A percentile compares a stretch with the other conserved stretches of the same genome.
These are phyloP conservation scores for Dictyophora rubrovolvata DNA, from an alignment of 768 basidiomycete species.

Conservation along the genomic window DNA sequence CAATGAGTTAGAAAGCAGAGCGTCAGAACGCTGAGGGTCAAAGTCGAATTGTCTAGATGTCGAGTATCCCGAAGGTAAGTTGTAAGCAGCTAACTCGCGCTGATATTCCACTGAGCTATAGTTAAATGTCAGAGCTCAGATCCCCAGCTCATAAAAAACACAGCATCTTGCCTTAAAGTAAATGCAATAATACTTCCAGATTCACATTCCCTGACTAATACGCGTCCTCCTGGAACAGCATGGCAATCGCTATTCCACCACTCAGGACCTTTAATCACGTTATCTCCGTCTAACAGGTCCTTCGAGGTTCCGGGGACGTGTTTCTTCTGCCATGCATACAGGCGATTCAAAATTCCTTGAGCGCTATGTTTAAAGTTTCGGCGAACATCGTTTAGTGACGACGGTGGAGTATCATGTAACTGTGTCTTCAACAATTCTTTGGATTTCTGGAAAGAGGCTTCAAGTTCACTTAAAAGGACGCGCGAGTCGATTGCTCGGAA, in stretches of 20 bases:
- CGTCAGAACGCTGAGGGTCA: not conserved
- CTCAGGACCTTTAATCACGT: slow-evolving; percentile 37
- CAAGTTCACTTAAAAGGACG: slow-evolving; percentile 36
- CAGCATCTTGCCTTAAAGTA: slow-evolving; percentile 46
- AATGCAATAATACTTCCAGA: slow-evolving; percentile 76
- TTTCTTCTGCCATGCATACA: slow-evolving; percentile 57
- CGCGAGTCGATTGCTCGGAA: slow-evolving; percentile 17
- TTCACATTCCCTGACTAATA: slow-evolving; percentile 59
- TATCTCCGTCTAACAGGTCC: slow-evolving; percentile 6
- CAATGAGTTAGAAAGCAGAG: not conserved
- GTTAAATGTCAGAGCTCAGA: slow-evolving; percentile 2
- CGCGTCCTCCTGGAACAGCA: slow-evolving; percentile 54
- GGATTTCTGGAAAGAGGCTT: slow-evolving; percentile 45
- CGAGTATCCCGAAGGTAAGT: slow-evolving; percentile 7
- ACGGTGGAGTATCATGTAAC: slow-evolving; percentile 35
- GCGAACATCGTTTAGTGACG: slow-evolving; percentile 52
- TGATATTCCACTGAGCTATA: slow-evolving; percentile 52
- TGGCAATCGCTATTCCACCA: slow-evolving; percentile 60
- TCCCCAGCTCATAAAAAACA: not conserved
- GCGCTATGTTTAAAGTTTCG: slow-evolving; percentile 45
- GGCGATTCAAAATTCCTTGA: slow-evolving; percentile 41
- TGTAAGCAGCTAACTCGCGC: slow-evolving; percentile 26
- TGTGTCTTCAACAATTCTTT: slow-evolving; percentile 53
- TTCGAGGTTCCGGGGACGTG: slow-evolving; percentile 31
- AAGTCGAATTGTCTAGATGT: not conserved